Conservation (phyloP, 305 asterid species). For the Solanum hybrid region DNA sequence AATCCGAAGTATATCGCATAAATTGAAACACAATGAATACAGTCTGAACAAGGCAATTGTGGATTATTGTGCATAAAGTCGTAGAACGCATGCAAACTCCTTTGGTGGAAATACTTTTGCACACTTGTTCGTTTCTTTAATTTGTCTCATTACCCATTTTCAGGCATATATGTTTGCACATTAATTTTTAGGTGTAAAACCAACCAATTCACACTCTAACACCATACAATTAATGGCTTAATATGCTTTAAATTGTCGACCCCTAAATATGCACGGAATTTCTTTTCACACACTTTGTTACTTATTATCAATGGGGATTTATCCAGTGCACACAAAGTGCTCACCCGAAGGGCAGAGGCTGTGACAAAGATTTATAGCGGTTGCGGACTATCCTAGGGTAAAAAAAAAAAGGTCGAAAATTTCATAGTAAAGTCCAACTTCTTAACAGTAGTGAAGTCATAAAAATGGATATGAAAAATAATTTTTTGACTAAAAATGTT, state of each 20-base stretch:
- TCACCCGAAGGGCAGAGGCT: too few species aligned
- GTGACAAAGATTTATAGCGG: too few species aligned
- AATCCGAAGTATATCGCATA: fast-evolving
- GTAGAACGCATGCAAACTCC: neutral
- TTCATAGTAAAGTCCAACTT: too few species aligned
- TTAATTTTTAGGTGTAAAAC: neutral
- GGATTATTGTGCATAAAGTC: neutral
- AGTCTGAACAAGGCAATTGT: neutral
- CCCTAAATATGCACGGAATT: neutral
- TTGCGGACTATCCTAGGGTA: too few species aligned
- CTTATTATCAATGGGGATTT: too few species aligned
- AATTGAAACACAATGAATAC: too few species aligned
- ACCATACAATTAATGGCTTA: neutral
- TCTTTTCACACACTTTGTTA: neutral
- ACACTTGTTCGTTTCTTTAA: neutral
- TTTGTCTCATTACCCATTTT: neutral
- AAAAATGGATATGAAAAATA: too few species aligned
- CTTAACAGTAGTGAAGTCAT: too few species aligned
- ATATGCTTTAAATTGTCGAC: neutral
- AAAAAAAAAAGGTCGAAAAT: too few species aligned
- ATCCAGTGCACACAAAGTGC: too few species aligned
- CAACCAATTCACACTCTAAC: neutral
- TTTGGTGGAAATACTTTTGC: neutral
- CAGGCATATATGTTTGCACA: neutral
- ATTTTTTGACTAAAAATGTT: too few species aligned